Evolutionary conservation across 116 monocot genomes (phyloP).

Genomic region (Trichopus zeylanicus): DNA sequence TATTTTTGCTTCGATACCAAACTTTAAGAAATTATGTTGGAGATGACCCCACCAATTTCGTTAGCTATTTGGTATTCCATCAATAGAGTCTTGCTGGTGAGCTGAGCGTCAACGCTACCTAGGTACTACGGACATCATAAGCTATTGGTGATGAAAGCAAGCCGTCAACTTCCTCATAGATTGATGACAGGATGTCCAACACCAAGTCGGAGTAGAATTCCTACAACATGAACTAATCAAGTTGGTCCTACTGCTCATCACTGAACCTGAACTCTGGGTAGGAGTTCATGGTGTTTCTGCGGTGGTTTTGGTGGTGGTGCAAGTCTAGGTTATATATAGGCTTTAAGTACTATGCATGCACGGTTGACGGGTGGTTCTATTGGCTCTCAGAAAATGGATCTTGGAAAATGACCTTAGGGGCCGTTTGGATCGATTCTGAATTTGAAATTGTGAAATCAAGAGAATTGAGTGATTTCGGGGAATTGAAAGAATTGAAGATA

Average conservation of each 20-base stretch:
- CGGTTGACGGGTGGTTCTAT: too few relatives aligned
- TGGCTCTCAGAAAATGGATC: too few relatives aligned
- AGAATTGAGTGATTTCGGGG: too few relatives aligned
- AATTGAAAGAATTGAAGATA: too few relatives aligned
- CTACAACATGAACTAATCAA: background rate
- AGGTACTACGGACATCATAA: slow-evolving; percentile 12
- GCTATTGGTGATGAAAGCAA: slow-evolving; percentile 3
- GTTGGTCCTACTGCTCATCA: slow-evolving; percentile 3
- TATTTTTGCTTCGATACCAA: too few relatives aligned
- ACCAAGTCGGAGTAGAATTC: background rate
- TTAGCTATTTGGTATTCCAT: slow-evolving; percentile 11
- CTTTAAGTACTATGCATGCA: too few relatives aligned
- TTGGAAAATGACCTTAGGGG: too few relatives aligned
- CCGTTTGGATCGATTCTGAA: too few relatives aligned
- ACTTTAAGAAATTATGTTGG: too few relatives aligned
- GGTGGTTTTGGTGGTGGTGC: slow-evolving; percentile 6
- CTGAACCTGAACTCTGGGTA: background rate
- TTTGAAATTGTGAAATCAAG: too few relatives aligned
- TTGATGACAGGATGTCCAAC: too few relatives aligned
- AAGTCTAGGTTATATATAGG: too few relatives aligned
- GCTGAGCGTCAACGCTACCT: background rate
- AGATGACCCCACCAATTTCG: slow-evolving; percentile 3
- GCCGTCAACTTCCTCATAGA: slow-evolving; percentile 12
- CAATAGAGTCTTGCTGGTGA: background rate
- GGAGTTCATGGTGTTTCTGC: background rate